Conservation (phyloP, 1,284 basidiomycete species). For the Austroboletus niveus region DNA sequence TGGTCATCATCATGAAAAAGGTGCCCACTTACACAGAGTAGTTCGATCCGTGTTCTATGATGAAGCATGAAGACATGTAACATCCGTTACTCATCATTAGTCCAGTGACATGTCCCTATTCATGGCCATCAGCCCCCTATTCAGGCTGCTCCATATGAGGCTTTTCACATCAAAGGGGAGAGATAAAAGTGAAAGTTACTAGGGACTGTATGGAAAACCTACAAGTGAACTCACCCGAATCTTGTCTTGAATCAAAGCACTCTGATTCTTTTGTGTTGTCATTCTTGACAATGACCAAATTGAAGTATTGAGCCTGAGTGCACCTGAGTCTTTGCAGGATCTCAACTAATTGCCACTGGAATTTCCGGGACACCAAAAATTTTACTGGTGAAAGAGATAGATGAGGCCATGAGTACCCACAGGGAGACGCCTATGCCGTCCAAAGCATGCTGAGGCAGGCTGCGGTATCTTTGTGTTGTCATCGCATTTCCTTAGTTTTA, state of each 20-base stretch:
- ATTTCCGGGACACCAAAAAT: no score
- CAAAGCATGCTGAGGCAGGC: no score
- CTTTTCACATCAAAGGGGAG: constrained; percentile 57
- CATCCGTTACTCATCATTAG: constrained; percentile 95
- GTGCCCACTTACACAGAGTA: constrained; percentile 52
- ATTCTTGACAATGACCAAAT: no score
- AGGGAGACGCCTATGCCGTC: no score
- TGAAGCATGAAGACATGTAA: constrained; percentile 89
- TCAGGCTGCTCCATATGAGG: not conserved
- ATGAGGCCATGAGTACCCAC: no score
- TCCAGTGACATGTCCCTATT: constrained; percentile 76
- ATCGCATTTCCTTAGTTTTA: no score
- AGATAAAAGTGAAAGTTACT: not conserved
- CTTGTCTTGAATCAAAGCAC: constrained; percentile 91
- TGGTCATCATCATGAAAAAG: not conserved
- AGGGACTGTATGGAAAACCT: not conserved
- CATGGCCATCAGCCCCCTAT: not conserved
- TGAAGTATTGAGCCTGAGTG: no score
- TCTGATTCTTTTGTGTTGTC: no score
- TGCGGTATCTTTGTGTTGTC: no score
- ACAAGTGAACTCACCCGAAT: constrained; percentile 91
- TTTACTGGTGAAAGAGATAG: no score
- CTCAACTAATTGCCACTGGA: no score
- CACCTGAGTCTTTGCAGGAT: no score
- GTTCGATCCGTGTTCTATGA: constrained; percentile 94